A percentile compares a stretch with the other conserved stretches of the same genome.
Conservation (phyloP, 2,329 filamentous ascomycete species). For the Penicillium expansum region DNA sequence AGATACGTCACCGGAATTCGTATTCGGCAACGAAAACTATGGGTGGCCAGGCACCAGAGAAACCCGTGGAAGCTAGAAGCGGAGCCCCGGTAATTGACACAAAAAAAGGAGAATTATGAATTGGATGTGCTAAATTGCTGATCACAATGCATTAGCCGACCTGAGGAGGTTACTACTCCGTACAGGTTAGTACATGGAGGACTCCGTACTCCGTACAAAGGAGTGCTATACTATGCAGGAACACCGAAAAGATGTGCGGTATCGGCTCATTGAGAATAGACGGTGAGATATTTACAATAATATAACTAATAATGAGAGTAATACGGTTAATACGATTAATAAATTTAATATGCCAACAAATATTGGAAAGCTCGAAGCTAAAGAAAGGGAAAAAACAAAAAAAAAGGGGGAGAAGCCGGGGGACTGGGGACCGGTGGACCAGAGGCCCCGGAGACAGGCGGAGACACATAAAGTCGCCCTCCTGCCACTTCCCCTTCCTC, state of each 20-base stretch:
- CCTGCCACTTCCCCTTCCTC: background rate
- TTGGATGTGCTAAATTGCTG: background rate
- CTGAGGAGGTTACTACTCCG: too few species aligned
- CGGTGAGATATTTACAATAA: background rate
- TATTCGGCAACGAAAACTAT: background rate
- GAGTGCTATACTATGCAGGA: background rate
- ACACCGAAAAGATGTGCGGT: background rate
- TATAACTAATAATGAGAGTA: background rate
- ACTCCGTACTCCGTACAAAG: too few species aligned
- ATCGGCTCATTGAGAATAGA: background rate
- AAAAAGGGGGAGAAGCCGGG: slow-evolving; percentile 6
- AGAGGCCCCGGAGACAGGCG: slow-evolving; percentile 2
- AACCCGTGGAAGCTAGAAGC: background rate
- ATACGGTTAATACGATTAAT: background rate
- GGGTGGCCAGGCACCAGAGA: background rate
- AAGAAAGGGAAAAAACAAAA: background rate
- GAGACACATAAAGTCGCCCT: slow-evolving; percentile 4
- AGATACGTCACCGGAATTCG: background rate
- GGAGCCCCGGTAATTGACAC: background rate
- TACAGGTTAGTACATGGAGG: too few species aligned
- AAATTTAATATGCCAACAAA: background rate
- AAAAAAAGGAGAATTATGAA: background rate
- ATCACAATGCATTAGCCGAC: background rate
- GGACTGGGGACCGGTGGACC: background rate
- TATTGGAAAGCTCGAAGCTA: background rate